Conservation (phyloP, 2,329 filamentous ascomycete species). For the Sporothrix phasma region DNA sequence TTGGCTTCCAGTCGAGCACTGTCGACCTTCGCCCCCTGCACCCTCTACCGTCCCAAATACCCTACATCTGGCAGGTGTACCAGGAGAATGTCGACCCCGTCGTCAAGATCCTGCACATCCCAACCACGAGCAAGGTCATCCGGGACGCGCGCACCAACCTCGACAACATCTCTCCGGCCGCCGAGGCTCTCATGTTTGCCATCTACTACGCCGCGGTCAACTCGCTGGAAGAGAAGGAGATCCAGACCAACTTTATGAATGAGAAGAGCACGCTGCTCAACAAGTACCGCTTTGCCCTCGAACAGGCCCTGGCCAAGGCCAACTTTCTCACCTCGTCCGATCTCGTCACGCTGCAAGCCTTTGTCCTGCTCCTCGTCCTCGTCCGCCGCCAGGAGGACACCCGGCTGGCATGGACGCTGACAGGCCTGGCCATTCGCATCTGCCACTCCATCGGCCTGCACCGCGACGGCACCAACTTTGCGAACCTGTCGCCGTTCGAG, state of each 20-base stretch:
- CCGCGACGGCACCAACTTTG: slow-evolving; percentile 45
- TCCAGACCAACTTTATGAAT: slow-evolving; percentile 39
- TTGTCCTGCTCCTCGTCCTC: slow-evolving; percentile 47
- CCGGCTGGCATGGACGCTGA: slow-evolving; percentile 52
- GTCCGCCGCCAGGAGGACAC: slow-evolving; percentile 43
- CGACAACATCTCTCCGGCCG: slow-evolving; percentile 43
- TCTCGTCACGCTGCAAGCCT: slow-evolving; percentile 50
- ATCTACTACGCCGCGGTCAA: slow-evolving; percentile 50
- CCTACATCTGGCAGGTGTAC: slow-evolving; percentile 42
- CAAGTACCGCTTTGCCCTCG: slow-evolving; percentile 44
- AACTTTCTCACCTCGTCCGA: slow-evolving; percentile 52
- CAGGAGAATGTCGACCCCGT: slow-evolving; percentile 41
- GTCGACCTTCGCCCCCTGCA: slow-evolving; percentile 45
- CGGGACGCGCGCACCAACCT: slow-evolving; percentile 45
- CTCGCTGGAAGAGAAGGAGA: slow-evolving; percentile 51
- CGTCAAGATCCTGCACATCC: slow-evolving; percentile 36
- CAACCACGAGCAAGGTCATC: slow-evolving; percentile 31
- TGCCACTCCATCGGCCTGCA: slow-evolving; percentile 46
- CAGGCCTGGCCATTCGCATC: slow-evolving; percentile 50
- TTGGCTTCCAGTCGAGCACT: slow-evolving; percentile 62
- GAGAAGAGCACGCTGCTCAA: slow-evolving; percentile 36
- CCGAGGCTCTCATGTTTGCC: slow-evolving; percentile 55
- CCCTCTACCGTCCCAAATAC: slow-evolving; percentile 45
- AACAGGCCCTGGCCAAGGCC: slow-evolving; percentile 51
- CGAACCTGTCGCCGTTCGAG: slow-evolving; percentile 47